Percentiles rank a stretch among this genome's conserved stretches.
Conservation (phyloP, 139 green algal species). For the Micractinium conductrix region DNA sequence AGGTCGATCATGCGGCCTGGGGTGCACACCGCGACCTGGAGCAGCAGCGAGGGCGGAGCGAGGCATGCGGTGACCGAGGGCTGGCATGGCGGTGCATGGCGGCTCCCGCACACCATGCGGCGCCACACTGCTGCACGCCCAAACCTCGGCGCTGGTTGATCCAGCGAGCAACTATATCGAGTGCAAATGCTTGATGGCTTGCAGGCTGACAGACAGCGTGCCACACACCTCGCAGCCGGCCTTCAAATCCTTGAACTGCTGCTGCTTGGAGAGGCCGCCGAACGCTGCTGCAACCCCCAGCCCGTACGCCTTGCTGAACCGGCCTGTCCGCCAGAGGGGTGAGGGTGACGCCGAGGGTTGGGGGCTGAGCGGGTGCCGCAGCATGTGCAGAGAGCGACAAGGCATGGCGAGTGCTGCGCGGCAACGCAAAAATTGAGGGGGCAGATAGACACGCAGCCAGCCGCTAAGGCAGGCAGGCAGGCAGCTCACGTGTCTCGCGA, state of each 20-base stretch:
- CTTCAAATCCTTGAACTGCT: conserved; percentile 95
- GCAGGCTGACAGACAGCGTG: background rate
- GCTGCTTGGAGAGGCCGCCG: conserved; percentile 92
- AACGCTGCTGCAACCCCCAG: conserved; percentile 82
- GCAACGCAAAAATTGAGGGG: background rate
- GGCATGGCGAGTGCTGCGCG: no score
- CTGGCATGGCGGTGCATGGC: no score
- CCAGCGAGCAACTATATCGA: background rate
- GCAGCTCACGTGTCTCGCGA: conserved; percentile 65
- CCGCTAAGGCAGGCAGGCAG: background rate
- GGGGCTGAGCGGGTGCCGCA: background rate
- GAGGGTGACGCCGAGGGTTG: background rate
- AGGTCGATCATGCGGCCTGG: conserved; percentile 90
- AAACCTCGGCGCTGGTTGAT: no score
- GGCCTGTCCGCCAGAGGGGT: conserved; percentile 7
- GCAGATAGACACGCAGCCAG: background rate
- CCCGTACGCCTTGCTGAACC: conserved; percentile 59
- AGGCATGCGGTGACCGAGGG: no score
- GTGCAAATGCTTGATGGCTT: background rate
- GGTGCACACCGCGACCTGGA: conserved; percentile 86
- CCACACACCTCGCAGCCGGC: conserved; percentile 68
- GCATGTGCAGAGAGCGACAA: no score
- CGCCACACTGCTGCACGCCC: no score
- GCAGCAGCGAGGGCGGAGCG: background rate
- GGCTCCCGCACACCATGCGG: no score